phyloP scores from a whole-genome alignment of 139 green algal species.

The Pleodorina starrii region DNA sequence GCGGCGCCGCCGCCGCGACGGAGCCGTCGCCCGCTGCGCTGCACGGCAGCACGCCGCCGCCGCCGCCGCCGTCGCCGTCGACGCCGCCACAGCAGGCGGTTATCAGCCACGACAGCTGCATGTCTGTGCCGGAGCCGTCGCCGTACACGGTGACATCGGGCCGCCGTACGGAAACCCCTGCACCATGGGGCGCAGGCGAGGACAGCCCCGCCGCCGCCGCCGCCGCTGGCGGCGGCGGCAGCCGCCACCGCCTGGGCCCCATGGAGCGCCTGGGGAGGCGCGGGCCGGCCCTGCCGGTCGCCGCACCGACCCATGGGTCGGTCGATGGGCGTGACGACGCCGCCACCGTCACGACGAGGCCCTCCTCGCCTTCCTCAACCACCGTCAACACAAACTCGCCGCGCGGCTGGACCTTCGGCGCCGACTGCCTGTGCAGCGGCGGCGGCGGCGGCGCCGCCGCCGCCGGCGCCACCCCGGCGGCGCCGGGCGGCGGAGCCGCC shows the following conservation, averaged over 20 bases:
- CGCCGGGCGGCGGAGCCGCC: neutral
- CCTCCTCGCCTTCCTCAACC: slow-evolving; percentile 5
- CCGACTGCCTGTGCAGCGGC: no score
- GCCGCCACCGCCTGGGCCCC: neutral
- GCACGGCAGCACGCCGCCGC: neutral
- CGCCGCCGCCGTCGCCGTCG: neutral
- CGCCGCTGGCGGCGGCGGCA: neutral
- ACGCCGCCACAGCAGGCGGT: neutral
- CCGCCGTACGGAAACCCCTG: slow-evolving; percentile 6
- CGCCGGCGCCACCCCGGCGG: neutral
- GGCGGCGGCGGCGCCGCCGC: no score
- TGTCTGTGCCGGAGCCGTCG: neutral
- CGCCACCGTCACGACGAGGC: neutral
- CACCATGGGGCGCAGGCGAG: neutral
- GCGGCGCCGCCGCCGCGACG: neutral
- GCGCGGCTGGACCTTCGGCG: neutral
- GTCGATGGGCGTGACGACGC: neutral
- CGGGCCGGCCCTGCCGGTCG: neutral
- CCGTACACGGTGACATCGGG: neutral
- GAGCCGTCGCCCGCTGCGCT: neutral
- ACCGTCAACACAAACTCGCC: neutral
- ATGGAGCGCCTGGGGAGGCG: neutral
- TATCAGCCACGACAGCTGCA: neutral
- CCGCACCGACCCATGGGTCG: neutral
- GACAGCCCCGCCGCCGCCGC: neutral